Evolutionary conservation across 1,284 basidiomycete species (phyloP), one percentile per base, ranked within the genome.

Genomic region (Somion occarium): DNA sequence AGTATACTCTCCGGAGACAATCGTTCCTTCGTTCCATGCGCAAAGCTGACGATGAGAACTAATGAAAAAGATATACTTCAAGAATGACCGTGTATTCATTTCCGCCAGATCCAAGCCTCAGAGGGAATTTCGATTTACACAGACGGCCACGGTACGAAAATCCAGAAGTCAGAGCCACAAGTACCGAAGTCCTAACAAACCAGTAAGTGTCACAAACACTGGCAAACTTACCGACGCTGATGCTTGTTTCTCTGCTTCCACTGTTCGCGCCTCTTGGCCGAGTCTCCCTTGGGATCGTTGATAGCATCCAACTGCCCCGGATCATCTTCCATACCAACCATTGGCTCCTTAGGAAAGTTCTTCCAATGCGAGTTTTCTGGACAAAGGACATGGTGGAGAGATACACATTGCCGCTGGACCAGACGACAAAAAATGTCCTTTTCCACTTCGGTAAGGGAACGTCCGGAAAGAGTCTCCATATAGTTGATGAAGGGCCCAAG

Each of bases 391-490:
- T 34, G 15, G 30, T 34, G 30, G 7, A 34, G 7, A 15, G 30
- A 34, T 7, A 34, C 7, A 19, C 39, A 41, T 5, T 41, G 39
- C 39, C 7, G 7, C 7, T 7, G 13, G 18, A 19, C 18, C 15
- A 41, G 39, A 7, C 20, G 5, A 9, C 15, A 5, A 19, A 37
- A 38, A 7, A 50, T 20, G 4, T 22, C 5, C 12, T 37, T 19
- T 25, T 50, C 49, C 4, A 12, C 23, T 18, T 34, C 11, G 7
- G 9, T 47, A 5, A 48, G 12, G 20, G 22, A 34, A 20, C 39
- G 23, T n/a, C 51, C 51, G 13, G 46, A 41, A 44, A 48, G 7
- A 13, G 3, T 24, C 23, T 49, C 46, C 47, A 52, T 47, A 30
- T 51, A 42, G 18, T 49, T 13, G 25, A 18, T 34, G 47, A 53